phyloP scores from a whole-genome alignment of 441 rosid genomes.

The Gossypium lobatum region DNA sequence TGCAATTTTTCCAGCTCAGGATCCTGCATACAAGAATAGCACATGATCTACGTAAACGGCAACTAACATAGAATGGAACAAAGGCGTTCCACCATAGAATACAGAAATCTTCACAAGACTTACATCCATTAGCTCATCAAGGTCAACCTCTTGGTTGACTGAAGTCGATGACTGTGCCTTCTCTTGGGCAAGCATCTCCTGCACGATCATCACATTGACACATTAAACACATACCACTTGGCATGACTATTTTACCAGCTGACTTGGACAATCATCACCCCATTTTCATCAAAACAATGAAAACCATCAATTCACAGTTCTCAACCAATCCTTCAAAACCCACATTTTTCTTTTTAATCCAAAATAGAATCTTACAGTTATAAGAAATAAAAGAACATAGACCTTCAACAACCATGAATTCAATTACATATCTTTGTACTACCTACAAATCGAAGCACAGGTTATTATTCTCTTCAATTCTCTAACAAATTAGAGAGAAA shows the following conservation, averaged over 20 bases:
- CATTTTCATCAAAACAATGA: neutral
- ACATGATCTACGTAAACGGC: neutral
- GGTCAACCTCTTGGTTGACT: constrained; percentile 66
- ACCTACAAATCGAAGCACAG: neutral
- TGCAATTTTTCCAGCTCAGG: constrained; percentile 93
- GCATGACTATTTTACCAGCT: neutral
- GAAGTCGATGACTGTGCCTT: constrained; percentile 55
- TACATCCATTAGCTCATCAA: constrained; percentile 93
- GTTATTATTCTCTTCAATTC: neutral
- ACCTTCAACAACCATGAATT: neutral
- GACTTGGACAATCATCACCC: neutral
- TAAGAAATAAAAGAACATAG: neutral
- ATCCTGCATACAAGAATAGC: constrained; percentile 46
- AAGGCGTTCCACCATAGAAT: neutral
- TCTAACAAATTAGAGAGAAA: neutral
- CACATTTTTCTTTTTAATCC: neutral
- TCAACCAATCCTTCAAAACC: neutral
- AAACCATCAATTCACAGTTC: neutral
- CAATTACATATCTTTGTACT: neutral
- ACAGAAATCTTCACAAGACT: constrained; percentile 21
- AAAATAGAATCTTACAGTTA: neutral
- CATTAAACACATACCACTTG: constrained; percentile 7
- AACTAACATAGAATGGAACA: neutral
- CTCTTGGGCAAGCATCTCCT: constrained; percentile 68
- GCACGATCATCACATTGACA: constrained; percentile 14